Evolutionary conservation across 2,329 filamentous ascomycete species (phyloP), one percentile per base, ranked within the genome.

Genomic region (Aureobasidium vineae): DNA sequence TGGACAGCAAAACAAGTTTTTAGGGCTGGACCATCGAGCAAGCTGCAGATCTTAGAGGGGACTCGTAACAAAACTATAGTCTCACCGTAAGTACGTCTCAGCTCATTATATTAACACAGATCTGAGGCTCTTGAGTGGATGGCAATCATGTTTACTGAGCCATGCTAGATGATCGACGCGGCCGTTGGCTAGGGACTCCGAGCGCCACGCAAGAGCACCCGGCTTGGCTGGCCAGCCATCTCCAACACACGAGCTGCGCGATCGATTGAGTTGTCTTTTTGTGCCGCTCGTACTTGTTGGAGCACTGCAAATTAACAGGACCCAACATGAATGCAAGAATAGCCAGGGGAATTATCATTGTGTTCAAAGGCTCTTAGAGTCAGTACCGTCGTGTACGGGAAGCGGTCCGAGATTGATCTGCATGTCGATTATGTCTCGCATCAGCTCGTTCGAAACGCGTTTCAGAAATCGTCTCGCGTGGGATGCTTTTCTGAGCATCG

Each of bases 31-130:
- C 56, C 23, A 59, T 21, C 31, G 56, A 5, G 23, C 23, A 45
- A 59, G 38, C 40, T 61, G 57, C 57, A 49, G 57, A 38, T 36
- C 45, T 19, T 59, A 19, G 21, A 43, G 40, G 33, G 23, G 21
- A 45, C 11, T 38, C 57, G 43, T 49, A 61, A 61, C 26, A 61
- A 61, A 61, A 61, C 57, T 61, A 49, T 61, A 28, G 57, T 61
- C 57, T 61, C 57, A 61, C 31, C 57, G 41, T 31, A 63, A 41
- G 59, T 52, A 63, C 59, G 59, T 63, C 59, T 63, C 59, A 63
- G 13, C 59, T 52, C 38, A 21, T 47, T 52, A 63, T 63, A 63
- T 52, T 52, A 63, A 40, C 28, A 41, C 43, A 52, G 43, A 63
- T 63, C 59, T 41, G 59, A 40, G 45, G 45, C 59, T 63, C 43